Evolutionary conservation across 1,284 basidiomycete genomes (phyloP).

Genomic region (Rhizoctonia solani): DNA sequence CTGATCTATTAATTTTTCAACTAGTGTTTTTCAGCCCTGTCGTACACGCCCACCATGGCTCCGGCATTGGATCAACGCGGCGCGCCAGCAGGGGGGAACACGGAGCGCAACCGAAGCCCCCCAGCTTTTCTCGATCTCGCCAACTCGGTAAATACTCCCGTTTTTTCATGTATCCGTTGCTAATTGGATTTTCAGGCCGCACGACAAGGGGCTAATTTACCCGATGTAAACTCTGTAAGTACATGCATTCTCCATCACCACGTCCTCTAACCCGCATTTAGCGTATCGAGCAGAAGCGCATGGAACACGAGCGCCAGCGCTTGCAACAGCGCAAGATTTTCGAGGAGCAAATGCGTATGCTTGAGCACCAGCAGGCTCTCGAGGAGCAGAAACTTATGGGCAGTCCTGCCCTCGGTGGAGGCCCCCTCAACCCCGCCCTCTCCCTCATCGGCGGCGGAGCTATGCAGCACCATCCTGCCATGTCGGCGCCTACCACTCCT

Average conservation of each 20-base stretch:
- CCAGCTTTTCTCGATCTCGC: constrained; percentile 88
- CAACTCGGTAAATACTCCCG: constrained; percentile 68
- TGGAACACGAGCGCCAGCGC: constrained; percentile 87
- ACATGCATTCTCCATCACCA: not conserved
- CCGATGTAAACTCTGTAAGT: constrained; percentile 77
- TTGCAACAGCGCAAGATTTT: constrained; percentile 83
- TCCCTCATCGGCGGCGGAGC: constrained; percentile 32
- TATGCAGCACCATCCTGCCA: constrained; percentile 66
- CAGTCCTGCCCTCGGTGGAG: constrained; percentile 40
- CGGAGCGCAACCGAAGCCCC: constrained; percentile 78
- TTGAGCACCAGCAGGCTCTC: constrained; percentile 87
- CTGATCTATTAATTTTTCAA: not conserved
- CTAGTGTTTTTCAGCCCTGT: not conserved
- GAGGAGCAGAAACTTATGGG: constrained; percentile 66
- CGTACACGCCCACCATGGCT: constrained; percentile 14
- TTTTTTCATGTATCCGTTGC: constrained; percentile 41
- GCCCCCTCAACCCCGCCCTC: constrained; percentile 15
- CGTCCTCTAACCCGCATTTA: constrained; percentile 44
- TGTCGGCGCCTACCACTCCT: constrained; percentile 80
- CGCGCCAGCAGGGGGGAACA: constrained; percentile 10
- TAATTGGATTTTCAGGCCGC: constrained; percentile 58
- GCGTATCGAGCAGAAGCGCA: constrained; percentile 87
- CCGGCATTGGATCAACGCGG: constrained; percentile 27
- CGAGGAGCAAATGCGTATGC: constrained; percentile 89
- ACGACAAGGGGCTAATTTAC: constrained; percentile 79